Evolutionary conservation across 148 eudicot genomes (phyloP).

Genomic region (Chenopodium album): DNA sequence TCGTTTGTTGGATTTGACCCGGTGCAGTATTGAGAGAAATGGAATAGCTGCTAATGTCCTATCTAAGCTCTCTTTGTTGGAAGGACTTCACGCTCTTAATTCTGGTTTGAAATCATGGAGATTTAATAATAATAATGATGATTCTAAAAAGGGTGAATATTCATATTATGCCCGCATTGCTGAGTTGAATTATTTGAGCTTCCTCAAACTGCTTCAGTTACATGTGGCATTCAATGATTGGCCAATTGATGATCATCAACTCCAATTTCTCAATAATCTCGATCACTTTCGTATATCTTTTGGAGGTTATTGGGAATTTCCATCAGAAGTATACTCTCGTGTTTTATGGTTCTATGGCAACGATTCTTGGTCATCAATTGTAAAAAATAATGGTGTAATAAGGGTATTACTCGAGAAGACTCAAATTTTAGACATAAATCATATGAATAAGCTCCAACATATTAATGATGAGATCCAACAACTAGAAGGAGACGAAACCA

Average conservation of each 20-base stretch:
- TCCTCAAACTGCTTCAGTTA: constrained; percentile 16
- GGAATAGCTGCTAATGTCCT: constrained; percentile 6
- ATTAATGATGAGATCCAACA: neutral
- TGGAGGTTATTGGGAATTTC: no score
- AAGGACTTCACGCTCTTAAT: constrained; percentile 17
- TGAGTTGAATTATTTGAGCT: neutral
- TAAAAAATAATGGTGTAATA: neutral
- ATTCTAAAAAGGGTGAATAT: neutral
- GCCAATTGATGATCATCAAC: no score
- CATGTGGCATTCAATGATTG: neutral
- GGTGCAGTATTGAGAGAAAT: no score
- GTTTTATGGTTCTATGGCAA: no score
- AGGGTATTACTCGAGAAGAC: constrained; percentile 6
- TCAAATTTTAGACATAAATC: no score
- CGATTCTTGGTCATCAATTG: neutral
- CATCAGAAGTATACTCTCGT: neutral
- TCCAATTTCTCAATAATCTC: neutral
- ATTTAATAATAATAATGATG: neutral
- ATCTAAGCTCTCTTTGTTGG: neutral
- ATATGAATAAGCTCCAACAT: no score
- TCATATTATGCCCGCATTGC: neutral
- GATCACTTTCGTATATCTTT: neutral
- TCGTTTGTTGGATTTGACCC: constrained; percentile 9
- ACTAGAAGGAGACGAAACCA: neutral
- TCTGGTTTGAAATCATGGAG: no score